phyloP scores from a whole-genome alignment of 1,139 yeast species.

The Sugiyamaella xylanicola region DNA sequence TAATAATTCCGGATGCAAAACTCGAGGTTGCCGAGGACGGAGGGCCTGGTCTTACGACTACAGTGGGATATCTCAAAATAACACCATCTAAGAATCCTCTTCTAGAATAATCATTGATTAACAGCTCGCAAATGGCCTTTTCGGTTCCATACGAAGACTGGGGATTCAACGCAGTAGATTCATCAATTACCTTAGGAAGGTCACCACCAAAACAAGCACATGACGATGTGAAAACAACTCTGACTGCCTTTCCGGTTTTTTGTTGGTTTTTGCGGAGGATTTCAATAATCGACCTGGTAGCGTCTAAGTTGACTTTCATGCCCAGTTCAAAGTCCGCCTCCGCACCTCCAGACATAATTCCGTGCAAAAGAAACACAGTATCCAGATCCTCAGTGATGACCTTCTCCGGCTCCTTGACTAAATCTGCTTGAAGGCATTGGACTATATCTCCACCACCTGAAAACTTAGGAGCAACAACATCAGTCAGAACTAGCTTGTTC shows the following conservation, averaged over 20 bases:
- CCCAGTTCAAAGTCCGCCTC: conserved; percentile 35
- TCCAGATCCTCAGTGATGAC: conserved; percentile 27
- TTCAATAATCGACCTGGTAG: conserved; percentile 31
- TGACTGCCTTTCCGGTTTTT: conserved; percentile 17
- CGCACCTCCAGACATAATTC: conserved; percentile 36
- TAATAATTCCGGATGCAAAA: conserved; percentile 34
- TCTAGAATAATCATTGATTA: conserved; percentile 33
- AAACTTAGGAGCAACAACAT: conserved; percentile 28
- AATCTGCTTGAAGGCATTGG: conserved; percentile 27
- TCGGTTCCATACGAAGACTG: conserved; percentile 35
- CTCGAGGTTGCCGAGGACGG: conserved; percentile 35
- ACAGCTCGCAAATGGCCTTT: conserved; percentile 30
- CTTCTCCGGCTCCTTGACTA: conserved; percentile 21
- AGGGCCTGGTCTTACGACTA: conserved; percentile 33
- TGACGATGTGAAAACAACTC: conserved; percentile 32
- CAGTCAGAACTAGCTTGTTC: conserved; percentile 27
- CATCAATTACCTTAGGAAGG: conserved; percentile 29
- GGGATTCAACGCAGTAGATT: conserved; percentile 30
- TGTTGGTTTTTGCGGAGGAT: conserved; percentile 21
- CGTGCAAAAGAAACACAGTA: conserved; percentile 31
- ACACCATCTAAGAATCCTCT: conserved; percentile 32
- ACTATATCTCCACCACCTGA: conserved; percentile 8
- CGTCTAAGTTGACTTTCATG: conserved; percentile 32
- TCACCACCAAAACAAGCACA: conserved; percentile 33
- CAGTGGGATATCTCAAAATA: conserved; percentile 33